phyloP scores from a whole-genome alignment of 192 early-diverging fungal genomes.

The Phycomyces nitens region DNA sequence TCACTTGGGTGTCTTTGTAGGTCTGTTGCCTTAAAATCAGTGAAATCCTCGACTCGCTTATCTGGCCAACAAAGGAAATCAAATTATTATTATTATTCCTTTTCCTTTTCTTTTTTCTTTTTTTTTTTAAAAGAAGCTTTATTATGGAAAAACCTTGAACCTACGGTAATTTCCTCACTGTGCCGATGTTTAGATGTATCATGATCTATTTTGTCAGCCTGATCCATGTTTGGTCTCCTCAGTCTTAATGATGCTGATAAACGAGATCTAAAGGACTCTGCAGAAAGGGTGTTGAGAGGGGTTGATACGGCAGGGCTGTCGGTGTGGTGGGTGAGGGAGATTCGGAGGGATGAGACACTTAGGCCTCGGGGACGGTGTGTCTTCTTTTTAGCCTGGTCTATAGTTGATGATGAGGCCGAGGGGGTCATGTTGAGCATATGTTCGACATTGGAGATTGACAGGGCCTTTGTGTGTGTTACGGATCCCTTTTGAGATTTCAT shows the following conservation, averaged over 20 bases:
- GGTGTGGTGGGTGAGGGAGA: not conserved
- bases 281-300: not conserved
- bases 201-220: not conserved
- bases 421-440: not conserved
- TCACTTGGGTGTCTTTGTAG: slow-evolving; percentile 8
- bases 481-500: not conserved
- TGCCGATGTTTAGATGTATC: no score
- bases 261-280: not conserved
- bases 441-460: not conserved
- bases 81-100: no score
- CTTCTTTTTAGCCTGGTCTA: not conserved
- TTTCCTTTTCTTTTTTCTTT: no score
- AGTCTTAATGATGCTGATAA: not conserved
- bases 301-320: not conserved
- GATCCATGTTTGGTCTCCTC: not conserved
- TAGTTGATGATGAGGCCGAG: not conserved
- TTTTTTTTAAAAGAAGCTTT: no score
- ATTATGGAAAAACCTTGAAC: no score
- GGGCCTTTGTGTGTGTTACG: not conserved
- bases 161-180: no score
- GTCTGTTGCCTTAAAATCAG: not conserved
- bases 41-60: not conserved
- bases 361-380: not conserved
- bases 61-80: not conserved
- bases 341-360: not conserved